These are phyloP conservation scores for Tetrapisispora iriomotensis DNA, from an alignment of 805 yeast genomes.

Conservation along the genomic window DNA sequence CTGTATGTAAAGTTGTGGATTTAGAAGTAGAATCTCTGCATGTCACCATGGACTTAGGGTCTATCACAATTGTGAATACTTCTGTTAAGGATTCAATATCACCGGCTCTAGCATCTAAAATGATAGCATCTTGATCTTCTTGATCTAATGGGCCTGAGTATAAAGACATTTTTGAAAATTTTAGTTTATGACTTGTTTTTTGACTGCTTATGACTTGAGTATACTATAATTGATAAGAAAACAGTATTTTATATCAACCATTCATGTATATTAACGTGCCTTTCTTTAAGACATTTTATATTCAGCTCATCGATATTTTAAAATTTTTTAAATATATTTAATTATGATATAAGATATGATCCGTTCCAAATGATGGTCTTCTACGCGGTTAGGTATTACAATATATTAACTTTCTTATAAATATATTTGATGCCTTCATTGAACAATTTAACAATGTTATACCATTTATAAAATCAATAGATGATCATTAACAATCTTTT, in stretches of 20 bases:
- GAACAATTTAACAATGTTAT: too few relatives aligned
- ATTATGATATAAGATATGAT: background rate
- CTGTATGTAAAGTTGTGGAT: conserved; percentile 86
- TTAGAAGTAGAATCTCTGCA: conserved; percentile 55
- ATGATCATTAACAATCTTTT: too few relatives aligned
- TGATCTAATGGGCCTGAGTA: conserved; percentile 35
- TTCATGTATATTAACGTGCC: too few relatives aligned
- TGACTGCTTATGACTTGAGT: too few relatives aligned
- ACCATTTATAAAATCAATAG: too few relatives aligned
- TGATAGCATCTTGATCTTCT: conserved; percentile 75
- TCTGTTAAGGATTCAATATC: conserved; percentile 68
- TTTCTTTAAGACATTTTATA: too few relatives aligned
- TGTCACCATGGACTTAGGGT: conserved; percentile 33
- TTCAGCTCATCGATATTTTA: conserved; percentile 2
- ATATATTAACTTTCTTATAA: too few relatives aligned
- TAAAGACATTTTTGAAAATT: conserved; percentile 14
- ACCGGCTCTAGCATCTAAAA: conserved; percentile 80
- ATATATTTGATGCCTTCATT: too few relatives aligned
- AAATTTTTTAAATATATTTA: background rate
- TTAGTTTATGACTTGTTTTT: background rate
- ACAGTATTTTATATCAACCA: too few relatives aligned
- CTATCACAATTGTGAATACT: conserved; percentile 49
- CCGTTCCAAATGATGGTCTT: too few relatives aligned
- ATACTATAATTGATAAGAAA: too few relatives aligned
- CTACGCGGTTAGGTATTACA: too few relatives aligned